Evolutionary conservation across 2,329 filamentous ascomycete species (phyloP), one percentile per base, ranked within the genome.

Genomic region (Alternaria sp.): DNA sequence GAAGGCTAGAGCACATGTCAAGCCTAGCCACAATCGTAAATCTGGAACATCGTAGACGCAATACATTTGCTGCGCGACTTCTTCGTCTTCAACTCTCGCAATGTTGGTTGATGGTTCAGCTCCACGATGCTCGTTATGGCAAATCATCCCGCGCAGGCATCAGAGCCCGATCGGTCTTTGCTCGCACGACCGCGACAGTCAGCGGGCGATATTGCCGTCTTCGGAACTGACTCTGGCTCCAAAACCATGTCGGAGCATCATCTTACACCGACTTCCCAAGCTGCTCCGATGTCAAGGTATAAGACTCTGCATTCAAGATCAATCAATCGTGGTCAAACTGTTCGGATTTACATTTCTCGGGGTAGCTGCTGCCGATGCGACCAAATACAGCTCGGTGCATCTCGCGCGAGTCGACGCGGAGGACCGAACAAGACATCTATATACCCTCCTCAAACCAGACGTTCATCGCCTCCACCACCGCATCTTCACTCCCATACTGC

Each of bases 131-230:
- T 56, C 46, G 20, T 51, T 65, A 54, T 67, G 71, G 71, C 60
- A 73, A 71, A 50, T 66, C 51, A 37, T 60, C 53, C 69, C 72
- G 72, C 63, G 50, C 41, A 54, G 53, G 50, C 50, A 44, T 65
- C 74, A 71, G 59, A 69, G 49, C 60, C 73, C 72, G 72, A 58
- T 66, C 74, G 72, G 74, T 65, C 37, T 73, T 65, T 75, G 72
- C 68, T 66, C 67, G 55, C 55, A 62, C 60, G 58, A 64, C 57
- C 63, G 41, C 63, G 53, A 51, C 44, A 45, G 21, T 33, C 30
- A 64, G 70, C 71, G 71, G 70, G 58, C 67, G 58, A 54, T 55
- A 63, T 71, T 75, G 58, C 71, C 72, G 59, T 53, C 46, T 70
- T 65, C 25, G 64, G 61, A 44, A 28, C 10, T 37, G 28, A 23